Evolutionary conservation across 1,139 yeast species (phyloP).

Genomic region (Candida smagusa): DNA sequence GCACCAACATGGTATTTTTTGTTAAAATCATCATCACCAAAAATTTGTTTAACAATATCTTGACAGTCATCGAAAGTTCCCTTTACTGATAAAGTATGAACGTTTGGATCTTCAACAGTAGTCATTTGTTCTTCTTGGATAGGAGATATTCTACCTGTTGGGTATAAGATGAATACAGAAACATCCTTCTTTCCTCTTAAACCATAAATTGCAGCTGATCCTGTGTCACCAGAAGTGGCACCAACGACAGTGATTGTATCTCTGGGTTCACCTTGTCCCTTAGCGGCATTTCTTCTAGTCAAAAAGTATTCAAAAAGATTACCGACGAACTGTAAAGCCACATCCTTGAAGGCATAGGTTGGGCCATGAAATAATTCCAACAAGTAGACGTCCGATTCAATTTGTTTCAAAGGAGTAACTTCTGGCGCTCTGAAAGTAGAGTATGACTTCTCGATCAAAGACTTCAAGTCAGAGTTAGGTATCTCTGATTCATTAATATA

Average conservation of each 20-base stretch:
- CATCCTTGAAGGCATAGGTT: conserved; percentile 97
- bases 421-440: conserved; percentile 84
- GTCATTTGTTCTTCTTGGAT: conserved; percentile 99
- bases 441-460: conserved; percentile 67
- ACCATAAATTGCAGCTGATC: conserved; percentile 98
- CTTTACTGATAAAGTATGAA: conserved; percentile 89
- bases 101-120: conserved; percentile 90
- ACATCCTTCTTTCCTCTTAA: conserved; percentile 95
- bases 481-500: conserved; percentile 73
- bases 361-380: conserved; percentile 98
- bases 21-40: conserved; percentile 87
- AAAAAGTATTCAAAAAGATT: conserved; percentile 91
- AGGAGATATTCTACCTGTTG: conserved; percentile 96
- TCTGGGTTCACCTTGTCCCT: conserved; percentile 55
- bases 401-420: conserved; percentile 75
- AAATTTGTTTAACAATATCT: conserved; percentile 88
- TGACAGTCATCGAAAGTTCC: conserved; percentile 99
- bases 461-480: conserved; percentile 61
- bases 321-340: conserved; percentile 96
- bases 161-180: conserved; percentile 90
- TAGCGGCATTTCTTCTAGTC: conserved; percentile 66
- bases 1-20: conserved; percentile 92
- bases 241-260: conserved; percentile 94
- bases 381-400: conserved; percentile 61
- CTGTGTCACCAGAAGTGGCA: conserved; percentile 98